phyloP scores from a whole-genome alignment of 441 rosid genomes.

The Heliophila coronopifolia region DNA sequence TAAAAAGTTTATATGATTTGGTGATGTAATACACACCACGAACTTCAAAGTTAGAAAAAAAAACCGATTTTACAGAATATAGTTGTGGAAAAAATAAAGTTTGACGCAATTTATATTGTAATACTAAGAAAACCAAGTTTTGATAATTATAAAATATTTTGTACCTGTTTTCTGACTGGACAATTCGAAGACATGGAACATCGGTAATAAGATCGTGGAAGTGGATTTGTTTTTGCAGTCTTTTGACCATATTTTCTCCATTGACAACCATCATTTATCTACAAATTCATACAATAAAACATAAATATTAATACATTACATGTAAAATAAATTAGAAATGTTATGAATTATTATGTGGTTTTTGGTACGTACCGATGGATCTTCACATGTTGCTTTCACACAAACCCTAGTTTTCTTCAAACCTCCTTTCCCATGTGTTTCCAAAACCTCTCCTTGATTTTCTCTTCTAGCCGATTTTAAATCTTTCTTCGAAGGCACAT shows the following conservation, averaged over 20 bases:
- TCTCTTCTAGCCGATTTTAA: conserved; percentile 31
- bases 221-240: conserved; percentile 45
- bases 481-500: conserved; percentile 30
- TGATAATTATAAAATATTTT: neutral
- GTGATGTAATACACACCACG: too few species aligned
- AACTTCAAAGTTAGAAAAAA: too few species aligned
- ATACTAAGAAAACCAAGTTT: too few species aligned
- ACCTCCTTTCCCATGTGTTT: conserved; percentile 24
- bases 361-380: conserved; percentile 35
- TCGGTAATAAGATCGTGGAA: conserved; percentile 53
- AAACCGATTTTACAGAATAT: too few species aligned
- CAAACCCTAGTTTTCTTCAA: conserved; percentile 52
- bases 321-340: neutral
- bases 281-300: conserved; percentile 10
- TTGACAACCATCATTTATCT: conserved; percentile 56
- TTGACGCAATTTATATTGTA: too few species aligned
- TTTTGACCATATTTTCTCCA: conserved; percentile 65
- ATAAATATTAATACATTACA: too few species aligned
- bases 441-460: conserved; percentile 22
- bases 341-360: neutral
- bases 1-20: too few species aligned
- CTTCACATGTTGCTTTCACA: conserved; percentile 43
- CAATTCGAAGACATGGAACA: conserved; percentile 46
- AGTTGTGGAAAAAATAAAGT: too few species aligned
- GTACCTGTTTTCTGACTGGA: conserved; percentile 52